Conservation (phyloP, 129 eudicot species). For the Flaveria robusta region DNA sequence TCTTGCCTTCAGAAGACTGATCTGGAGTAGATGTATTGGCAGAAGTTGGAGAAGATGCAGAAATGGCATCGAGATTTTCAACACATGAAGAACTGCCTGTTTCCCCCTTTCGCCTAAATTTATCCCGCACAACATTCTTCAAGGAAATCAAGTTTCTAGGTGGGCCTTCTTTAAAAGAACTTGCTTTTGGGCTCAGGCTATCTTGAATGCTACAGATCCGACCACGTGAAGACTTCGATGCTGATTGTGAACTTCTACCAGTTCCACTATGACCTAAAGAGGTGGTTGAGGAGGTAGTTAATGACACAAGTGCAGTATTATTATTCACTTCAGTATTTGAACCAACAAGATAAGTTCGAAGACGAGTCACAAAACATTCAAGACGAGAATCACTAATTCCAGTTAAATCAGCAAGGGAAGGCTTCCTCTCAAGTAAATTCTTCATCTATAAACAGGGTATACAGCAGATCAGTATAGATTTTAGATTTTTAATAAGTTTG, state of each 20-base stretch:
- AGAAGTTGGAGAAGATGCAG: constrained; percentile 32
- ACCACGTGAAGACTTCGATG: constrained; percentile 48
- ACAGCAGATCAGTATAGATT: not conserved
- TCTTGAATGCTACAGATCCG: constrained; percentile 46
- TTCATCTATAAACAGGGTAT: constrained; percentile 54
- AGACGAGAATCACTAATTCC: constrained; percentile 93
- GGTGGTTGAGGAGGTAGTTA: constrained; percentile 24
- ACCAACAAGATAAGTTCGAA: constrained; percentile 61
- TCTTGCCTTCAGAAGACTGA: constrained; percentile 28
- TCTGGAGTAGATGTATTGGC: constrained; percentile 30
- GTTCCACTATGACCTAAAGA: constrained; percentile 24
- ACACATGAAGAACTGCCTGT: constrained; percentile 11
- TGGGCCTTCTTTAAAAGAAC: constrained; percentile 61
- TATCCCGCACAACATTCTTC: constrained; percentile 53
- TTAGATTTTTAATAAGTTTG: not conserved
- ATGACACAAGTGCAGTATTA: constrained; percentile 13
- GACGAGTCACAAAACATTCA: constrained; percentile 65
- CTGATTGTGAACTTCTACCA: constrained; percentile 34
- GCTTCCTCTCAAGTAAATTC: constrained; percentile 64
- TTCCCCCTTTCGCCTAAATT: constrained; percentile 50
- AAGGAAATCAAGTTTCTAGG: constrained; percentile 44
- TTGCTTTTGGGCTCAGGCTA: constrained; percentile 72
- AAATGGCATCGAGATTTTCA: constrained; percentile 35
- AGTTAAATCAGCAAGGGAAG: constrained; percentile 75
- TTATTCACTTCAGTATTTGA: constrained; percentile 37